Conservation (phyloP, 2,329 filamentous ascomycete species). For the Metarhizium humberi region DNA sequence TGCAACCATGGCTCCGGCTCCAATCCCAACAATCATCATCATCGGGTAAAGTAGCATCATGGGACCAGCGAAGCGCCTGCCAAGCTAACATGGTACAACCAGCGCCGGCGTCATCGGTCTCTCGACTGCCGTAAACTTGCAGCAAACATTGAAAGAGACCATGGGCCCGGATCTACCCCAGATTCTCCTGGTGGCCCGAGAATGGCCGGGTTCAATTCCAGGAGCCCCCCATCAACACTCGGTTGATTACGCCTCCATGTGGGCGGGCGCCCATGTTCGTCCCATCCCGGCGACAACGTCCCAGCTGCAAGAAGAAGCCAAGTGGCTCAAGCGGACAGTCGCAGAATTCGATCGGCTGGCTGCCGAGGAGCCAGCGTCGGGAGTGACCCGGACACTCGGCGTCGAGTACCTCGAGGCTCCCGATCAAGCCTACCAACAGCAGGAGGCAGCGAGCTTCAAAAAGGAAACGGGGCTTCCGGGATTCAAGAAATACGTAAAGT, state of each 20-base stretch:
- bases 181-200: slow-evolving; percentile 20
- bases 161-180: not conserved
- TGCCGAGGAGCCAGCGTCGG: slow-evolving; percentile 22
- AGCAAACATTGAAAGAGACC: slow-evolving; percentile 14
- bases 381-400: slow-evolving; percentile 38
- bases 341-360: slow-evolving; percentile 15
- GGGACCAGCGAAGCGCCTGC: not conserved
- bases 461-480: slow-evolving; percentile 18
- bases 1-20: not conserved
- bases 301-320: slow-evolving; percentile 21
- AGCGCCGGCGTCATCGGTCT: slow-evolving; percentile 47
- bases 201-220: slow-evolving; percentile 26
- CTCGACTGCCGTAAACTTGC: slow-evolving; percentile 36
- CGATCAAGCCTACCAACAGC: slow-evolving; percentile 24
- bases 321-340: slow-evolving; percentile 20
- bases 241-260: slow-evolving; percentile 43
- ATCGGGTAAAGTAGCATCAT: slow-evolving; percentile 4
- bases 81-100: not conserved
- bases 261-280: slow-evolving; percentile 48
- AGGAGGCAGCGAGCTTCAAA: slow-evolving; percentile 15
- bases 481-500: slow-evolving; percentile 17
- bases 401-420: slow-evolving; percentile 44
- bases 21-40: slow-evolving; percentile 2
- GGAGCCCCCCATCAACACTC: slow-evolving; percentile 20
- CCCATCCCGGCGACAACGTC: slow-evolving; percentile 32